These are phyloP conservation scores for Karstenula rhodostoma DNA, from an alignment of 2,329 filamentous ascomycete species.

Conservation along the genomic window DNA sequence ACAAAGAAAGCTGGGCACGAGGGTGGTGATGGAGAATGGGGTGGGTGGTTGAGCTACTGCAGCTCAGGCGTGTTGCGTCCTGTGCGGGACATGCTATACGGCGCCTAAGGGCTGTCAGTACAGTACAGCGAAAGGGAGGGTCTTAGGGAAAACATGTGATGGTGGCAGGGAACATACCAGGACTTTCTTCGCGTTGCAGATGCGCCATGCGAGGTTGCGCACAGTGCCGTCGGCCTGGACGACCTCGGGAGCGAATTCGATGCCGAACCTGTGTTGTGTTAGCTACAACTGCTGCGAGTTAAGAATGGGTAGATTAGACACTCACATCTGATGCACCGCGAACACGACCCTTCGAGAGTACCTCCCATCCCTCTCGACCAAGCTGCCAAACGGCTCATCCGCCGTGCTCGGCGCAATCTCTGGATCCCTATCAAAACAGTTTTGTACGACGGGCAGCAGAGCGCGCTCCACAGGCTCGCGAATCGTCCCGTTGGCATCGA, in stretches of 20 bases:
- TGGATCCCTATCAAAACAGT: slow-evolving; percentile 91
- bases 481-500: slow-evolving; percentile 67
- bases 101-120: slow-evolving; percentile 2
- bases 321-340: slow-evolving; percentile 89
- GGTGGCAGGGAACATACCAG: slow-evolving; percentile 67
- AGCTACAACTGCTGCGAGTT: neutral
- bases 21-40: neutral
- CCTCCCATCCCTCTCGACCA: slow-evolving; percentile 87
- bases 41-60: neutral
- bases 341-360: slow-evolving; percentile 91
- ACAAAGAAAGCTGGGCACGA: neutral
- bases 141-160: neutral
- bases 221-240: slow-evolving; percentile 93
- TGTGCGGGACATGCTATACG: slow-evolving; percentile 10
- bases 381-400: slow-evolving; percentile 83
- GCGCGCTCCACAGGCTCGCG: slow-evolving; percentile 76
- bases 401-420: slow-evolving; percentile 84
- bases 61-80: slow-evolving; percentile 8
- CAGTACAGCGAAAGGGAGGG: neutral
- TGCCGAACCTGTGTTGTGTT: slow-evolving; percentile 69
- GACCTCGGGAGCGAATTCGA: slow-evolving; percentile 92
- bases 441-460: slow-evolving; percentile 82
- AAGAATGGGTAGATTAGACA: slow-evolving; percentile 9
- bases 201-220: slow-evolving; percentile 88
- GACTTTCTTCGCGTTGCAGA: slow-evolving; percentile 95